A percentile compares a stretch with the other conserved stretches of the same genome.
Conservation (phyloP, 1,284 basidiomycete genomes). For the Naganishia albida region DNA sequence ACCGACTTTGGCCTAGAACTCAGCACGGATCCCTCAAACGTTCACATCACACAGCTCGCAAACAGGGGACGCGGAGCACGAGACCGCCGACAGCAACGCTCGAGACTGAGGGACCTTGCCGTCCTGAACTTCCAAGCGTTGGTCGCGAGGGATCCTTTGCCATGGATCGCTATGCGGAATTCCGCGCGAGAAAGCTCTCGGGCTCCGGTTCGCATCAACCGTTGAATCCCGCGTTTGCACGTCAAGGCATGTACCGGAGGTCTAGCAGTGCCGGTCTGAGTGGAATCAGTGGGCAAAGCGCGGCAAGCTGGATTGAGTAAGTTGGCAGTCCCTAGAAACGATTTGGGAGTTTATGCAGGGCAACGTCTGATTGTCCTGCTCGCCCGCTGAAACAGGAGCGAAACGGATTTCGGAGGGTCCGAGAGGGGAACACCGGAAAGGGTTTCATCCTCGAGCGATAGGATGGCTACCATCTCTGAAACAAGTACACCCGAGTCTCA, state of each 20-base stretch:
- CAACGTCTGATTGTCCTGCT: too few species aligned
- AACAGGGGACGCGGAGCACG: too few species aligned
- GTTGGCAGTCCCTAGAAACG: not conserved
- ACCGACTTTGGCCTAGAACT: too few species aligned
- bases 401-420: constrained; percentile 19
- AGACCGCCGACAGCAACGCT: too few species aligned
- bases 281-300: constrained; percentile 15
- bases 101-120: too few species aligned
- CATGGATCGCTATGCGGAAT: constrained; percentile 17
- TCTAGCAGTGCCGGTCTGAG: constrained; percentile 8
- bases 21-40: too few species aligned
- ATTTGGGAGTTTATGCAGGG: too few species aligned
- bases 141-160: not conserved
- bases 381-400: not conserved
- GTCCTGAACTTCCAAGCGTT: too few species aligned
- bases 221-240: not conserved
- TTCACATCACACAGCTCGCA: too few species aligned
- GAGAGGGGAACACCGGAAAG: constrained; percentile 5
- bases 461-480: constrained; percentile 8
- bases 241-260: constrained; percentile 1
- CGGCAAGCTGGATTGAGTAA: constrained; percentile 15
- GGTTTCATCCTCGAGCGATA: not conserved
- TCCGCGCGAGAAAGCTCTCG: constrained; percentile 16
- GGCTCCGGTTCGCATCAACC: not conserved
- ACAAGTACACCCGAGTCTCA: not conserved